Evolutionary conservation across 108 stramenopile species (phyloP), one percentile per base, ranked within the genome.

Genomic region (Fragilaria radians): DNA sequence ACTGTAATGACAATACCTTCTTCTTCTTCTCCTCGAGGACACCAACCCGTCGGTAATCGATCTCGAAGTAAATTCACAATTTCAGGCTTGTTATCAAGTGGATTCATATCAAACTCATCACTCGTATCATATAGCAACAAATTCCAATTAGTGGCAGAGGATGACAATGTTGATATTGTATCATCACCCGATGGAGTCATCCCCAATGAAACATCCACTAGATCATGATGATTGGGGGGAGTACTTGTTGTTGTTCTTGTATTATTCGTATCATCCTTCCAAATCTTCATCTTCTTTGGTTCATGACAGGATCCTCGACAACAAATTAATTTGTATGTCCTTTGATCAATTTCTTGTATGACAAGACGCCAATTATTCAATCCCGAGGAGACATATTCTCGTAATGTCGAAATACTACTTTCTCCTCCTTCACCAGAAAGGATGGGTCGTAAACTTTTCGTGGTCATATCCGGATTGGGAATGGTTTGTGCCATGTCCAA

Each of bases 261-360:
- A n/a, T n/a, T n/a, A n/a, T n/a, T n/a, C n/a, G n/a, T n/a, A n/a
- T n/a, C n/a, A n/a, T n/a, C n/a, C n/a, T n/a, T n/a, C n/a, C n/a
- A n/a, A n/a, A n/a, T n/a, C n/a, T n/a, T n/a, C n/a, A n/a, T n/a
- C 11, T 7, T 11, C 7, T 42, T 42, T 42, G 36, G 36, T 14
- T 42, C 36, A 14, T 7, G 11, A 42, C 36, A 42, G 7, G 36
- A 14, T 42, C 36, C 59, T 50, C 27, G 61, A 28, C 59, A 61
- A 25, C 65, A 66, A 28, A 66, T 52, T 5, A 66, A 50, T 50
- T 66, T 66, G 48, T 66, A 66, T 1, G 59, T 51, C 19, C 50
- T 61, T 2, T n/a, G 9, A 18, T 24, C 28, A 19, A 64, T 64
- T 34, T 57, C 33, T 28, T 66, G 52, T 24, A 66, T 48, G 24